phyloP scores from a whole-genome alignment of 768 basidiomycete species.

The Trametes punicea region DNA sequence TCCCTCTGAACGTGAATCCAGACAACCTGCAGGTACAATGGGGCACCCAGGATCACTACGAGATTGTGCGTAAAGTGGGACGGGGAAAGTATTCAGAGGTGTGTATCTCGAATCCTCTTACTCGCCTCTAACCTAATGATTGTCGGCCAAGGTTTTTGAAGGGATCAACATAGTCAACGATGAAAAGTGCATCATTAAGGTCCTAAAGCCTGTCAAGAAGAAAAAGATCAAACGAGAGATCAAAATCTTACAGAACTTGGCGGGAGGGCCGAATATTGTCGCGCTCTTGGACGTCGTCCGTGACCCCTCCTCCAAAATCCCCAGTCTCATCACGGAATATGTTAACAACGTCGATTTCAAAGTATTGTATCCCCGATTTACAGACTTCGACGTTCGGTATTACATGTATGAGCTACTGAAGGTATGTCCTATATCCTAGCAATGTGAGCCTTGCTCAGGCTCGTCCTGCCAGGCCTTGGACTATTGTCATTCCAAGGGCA shows the following conservation, averaged over 20 bases:
- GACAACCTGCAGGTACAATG: conserved; percentile 97
- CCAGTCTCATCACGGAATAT: conserved; percentile 95
- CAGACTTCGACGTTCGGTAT: conserved; percentile 92
- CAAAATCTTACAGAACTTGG: conserved; percentile 95
- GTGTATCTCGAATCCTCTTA: conserved; percentile 12
- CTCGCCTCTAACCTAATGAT: neutral
- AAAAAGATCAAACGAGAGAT: conserved; percentile 99
- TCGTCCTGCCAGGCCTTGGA: conserved; percentile 69
- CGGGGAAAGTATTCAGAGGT: conserved; percentile 96
- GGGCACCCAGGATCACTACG: conserved; percentile 97
- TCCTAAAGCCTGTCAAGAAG: conserved; percentile 98
- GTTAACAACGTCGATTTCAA: conserved; percentile 99
- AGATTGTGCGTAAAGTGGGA: conserved; percentile 95
- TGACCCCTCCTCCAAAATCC: conserved; percentile 94
- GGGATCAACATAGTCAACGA: conserved; percentile 88
- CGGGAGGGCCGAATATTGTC: conserved; percentile 94
- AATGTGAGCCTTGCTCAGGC: neutral
- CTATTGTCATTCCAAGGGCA: conserved; percentile 97
- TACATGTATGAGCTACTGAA: conserved; percentile 97
- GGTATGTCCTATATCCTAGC: conserved; percentile 36
- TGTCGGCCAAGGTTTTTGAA: conserved; percentile 70
- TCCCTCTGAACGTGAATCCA: conserved; percentile 29
- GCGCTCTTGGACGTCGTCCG: conserved; percentile 93
- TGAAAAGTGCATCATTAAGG: conserved; percentile 97
- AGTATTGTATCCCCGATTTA: conserved; percentile 90